Base-by-base conservation (phyloP, 129 eudicot genomes). In the Flaveria sonorensis region DNA sequence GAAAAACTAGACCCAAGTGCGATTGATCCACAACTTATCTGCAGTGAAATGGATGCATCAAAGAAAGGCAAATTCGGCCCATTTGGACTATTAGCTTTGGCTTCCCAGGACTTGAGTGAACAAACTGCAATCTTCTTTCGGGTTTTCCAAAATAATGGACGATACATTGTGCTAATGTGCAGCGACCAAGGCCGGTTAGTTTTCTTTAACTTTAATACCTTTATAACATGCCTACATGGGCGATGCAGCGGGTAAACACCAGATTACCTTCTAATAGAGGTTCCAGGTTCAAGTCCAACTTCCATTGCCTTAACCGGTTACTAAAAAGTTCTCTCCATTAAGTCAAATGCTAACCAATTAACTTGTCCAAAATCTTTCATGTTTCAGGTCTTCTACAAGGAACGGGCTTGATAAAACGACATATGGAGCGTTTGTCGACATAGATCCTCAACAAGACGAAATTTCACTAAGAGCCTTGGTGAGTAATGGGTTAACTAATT, bases 131-230 rank as follows among this genome's bases (percentile, higher is more conserved):
- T 93, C 62, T 89, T 85, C 79, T 93, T 93, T 74, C 68, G 83
- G 19, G 75, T 93, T 73, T 87, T 78, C 66, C 82, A 73, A 73
- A 68, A 24, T 5, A 48, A 64, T 15, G 87, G 72, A 51, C 83
- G 72, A 48, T 79, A 63, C 24, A 64, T 77, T 39, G 96, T 90
- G 71, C 85, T 93, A 11, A 90, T 93, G 97, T 88, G 97, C 73
- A 90, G 93, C 70, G 98, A 93, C 77, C 97, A 90, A 52, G 87
- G 89, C 91, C 88, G 90, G 98, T 93, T 11, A 7, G 78, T 77
- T 50, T 59, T n/a, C n/a, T n/a, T n/a, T n/a, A n/a, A n/a, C n/a
- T n/a, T n/a, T n/a, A n/a, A n/a, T n/a, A n/a, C n/a, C n/a, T n/a
- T n/a, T n/a, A n/a, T n/a, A n/a, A n/a, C n/a, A n/a, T n/a, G n/a